Conservation (phyloP, 805 yeast species). For the Wickerhamiella brachini region DNA sequence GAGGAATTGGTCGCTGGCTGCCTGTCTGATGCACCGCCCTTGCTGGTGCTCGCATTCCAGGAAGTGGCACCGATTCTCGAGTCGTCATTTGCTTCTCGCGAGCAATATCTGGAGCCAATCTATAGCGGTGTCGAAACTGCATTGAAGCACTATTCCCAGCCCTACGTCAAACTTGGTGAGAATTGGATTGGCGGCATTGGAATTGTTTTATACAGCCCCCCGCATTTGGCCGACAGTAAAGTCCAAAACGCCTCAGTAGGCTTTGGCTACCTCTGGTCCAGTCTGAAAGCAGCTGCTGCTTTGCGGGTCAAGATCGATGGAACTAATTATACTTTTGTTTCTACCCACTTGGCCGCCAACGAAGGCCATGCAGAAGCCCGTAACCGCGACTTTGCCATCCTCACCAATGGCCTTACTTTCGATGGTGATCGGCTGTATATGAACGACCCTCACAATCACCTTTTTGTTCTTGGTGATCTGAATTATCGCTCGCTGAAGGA, state of each 20-base stretch:
- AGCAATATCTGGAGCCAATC: conserved; percentile 18
- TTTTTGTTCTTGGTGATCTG: conserved; percentile 72
- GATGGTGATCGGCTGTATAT: conserved; percentile 38
- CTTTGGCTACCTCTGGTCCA: conserved; percentile 44
- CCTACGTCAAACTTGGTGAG: conserved; percentile 11
- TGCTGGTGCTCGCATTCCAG: conserved; percentile 25
- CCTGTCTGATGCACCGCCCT: conserved; percentile 11
- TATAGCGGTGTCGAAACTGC: conserved; percentile 17
- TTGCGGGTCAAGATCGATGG: conserved; percentile 32
- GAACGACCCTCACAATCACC: conserved; percentile 37
- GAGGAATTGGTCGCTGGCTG: conserved; percentile 1
- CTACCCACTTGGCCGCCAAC: conserved; percentile 63
- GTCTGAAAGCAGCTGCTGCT: conserved; percentile 65
- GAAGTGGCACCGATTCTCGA: conserved; percentile 26
- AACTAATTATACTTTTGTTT: conserved; percentile 43
- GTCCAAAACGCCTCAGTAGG: conserved; percentile 14
- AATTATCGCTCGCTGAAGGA: conserved; percentile 48
- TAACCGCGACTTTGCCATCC: conserved; percentile 35
- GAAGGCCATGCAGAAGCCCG: conserved; percentile 51
- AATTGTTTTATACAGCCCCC: conserved; percentile 22
- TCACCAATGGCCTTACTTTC: conserved; percentile 44
- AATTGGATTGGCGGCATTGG: conserved; percentile 21
- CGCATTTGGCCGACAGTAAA: conserved; percentile 25
- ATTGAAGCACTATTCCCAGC: conserved; percentile 2
- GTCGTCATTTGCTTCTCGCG: conserved; percentile 18